These are phyloP conservation scores for Elsinoe perseae DNA, from an alignment of 2,329 filamentous ascomycete genomes.

Conservation along the genomic window DNA sequence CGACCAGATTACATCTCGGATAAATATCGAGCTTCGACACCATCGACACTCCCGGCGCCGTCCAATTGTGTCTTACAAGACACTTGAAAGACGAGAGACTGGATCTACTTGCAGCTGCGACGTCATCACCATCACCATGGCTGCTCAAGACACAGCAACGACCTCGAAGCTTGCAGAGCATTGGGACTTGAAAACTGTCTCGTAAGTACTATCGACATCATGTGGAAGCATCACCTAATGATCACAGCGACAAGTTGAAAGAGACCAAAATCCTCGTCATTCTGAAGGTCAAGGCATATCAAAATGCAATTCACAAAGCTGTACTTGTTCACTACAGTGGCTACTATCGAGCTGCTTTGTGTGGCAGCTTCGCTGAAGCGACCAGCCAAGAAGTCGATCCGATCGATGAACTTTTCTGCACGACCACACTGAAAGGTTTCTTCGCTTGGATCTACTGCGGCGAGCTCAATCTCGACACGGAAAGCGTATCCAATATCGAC, in stretches of 20 bases:
- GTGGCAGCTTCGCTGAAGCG: background rate
- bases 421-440: background rate
- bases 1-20: no score
- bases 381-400: background rate
- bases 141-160: no score
- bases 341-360: background rate
- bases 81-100: no score
- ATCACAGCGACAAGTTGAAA: background rate
- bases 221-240: background rate
- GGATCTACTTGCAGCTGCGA: no score
- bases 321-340: conserved; percentile 1
- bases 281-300: background rate
- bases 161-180: background rate
- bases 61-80: no score
- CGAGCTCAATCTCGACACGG: background rate
- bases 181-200: background rate
- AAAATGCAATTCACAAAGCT: background rate
- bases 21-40: no score
- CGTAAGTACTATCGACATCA: background rate
- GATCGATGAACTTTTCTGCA: background rate
- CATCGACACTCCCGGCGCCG: no score
- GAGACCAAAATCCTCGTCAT: background rate
- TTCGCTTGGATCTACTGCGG: background rate
- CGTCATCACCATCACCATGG: no score
- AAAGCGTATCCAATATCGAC: background rate